phyloP scores from a whole-genome alignment of 768 basidiomycete genomes.

The Hortiboletus campestris region DNA sequence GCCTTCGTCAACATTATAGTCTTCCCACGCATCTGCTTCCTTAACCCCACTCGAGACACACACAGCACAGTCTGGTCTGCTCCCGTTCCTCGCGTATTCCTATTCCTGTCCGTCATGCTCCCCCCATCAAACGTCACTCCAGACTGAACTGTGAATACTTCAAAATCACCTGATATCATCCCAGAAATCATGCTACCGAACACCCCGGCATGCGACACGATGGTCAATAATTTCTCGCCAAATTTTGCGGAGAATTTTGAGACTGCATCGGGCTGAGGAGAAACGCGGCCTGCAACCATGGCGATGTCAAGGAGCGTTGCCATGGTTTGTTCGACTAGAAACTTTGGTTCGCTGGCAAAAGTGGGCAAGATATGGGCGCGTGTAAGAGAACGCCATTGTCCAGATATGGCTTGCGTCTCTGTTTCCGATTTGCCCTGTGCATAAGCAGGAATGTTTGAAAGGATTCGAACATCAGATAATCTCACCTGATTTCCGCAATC shows the following conservation, averaged over 20 bases:
- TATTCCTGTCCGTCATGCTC: background rate
- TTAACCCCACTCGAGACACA: background rate
- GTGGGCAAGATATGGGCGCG: background rate
- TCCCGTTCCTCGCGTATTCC: background rate
- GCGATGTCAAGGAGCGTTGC: background rate
- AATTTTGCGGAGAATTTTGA: background rate
- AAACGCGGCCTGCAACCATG: background rate
- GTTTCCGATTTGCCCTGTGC: background rate
- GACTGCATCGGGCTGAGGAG: background rate
- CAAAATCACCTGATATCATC: slow-evolving; percentile 1
- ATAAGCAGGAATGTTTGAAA: too few relatives aligned
- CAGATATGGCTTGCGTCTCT: background rate
- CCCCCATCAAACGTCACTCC: background rate
- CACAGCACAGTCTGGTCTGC: background rate
- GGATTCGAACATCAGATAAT: background rate
- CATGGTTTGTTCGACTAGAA: background rate
- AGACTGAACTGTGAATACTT: background rate
- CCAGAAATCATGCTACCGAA: background rate
- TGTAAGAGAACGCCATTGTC: background rate
- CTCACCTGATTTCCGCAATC: background rate
- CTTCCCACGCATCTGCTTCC: background rate
- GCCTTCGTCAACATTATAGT: background rate
- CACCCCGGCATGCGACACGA: background rate
- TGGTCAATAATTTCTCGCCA: background rate
- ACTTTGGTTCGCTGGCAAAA: background rate